Conservation (phyloP, 108 stramenopile genomes). For the Heterococcus sp. region DNA sequence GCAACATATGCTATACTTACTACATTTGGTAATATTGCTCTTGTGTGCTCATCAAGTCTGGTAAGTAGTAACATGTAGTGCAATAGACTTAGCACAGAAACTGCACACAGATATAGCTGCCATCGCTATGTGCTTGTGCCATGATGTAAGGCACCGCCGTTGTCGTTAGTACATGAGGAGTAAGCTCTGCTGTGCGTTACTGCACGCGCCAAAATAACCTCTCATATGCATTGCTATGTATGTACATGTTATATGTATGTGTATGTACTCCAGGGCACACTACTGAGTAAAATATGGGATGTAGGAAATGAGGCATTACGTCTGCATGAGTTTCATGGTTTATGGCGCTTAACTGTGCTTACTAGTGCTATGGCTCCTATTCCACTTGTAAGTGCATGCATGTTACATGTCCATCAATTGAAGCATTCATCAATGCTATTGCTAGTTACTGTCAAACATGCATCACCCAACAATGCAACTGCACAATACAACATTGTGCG, state of each 20-base stretch:
- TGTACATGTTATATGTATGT: background rate
- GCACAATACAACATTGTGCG: background rate
- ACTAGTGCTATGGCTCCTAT: conserved; percentile 36
- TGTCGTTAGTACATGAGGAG: no score
- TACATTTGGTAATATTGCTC: conserved; percentile 59
- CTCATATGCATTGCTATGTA: no score
- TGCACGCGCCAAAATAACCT: no score
- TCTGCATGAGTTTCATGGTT: conserved; percentile 17
- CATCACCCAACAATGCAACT: background rate
- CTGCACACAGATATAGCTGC: no score
- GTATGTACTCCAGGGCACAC: conserved; percentile 4
- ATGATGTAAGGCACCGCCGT: no score
- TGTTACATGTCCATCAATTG: background rate
- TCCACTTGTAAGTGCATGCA: background rate
- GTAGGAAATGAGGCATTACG: conserved; percentile 53
- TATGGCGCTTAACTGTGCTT: conserved; percentile 48
- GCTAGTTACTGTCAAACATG: background rate
- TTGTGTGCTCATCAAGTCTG: conserved; percentile 4
- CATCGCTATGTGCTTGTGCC: no score
- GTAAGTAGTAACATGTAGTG: conserved; percentile 1
- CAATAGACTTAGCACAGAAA: background rate
- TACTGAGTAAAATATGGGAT: conserved; percentile 43
- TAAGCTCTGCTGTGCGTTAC: no score
- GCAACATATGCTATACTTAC: conserved; percentile 61
- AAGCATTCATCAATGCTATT: background rate